phyloP scores from a whole-genome alignment of 2,329 filamentous ascomycete genomes.

The Malbranchea cinnamomea region DNA sequence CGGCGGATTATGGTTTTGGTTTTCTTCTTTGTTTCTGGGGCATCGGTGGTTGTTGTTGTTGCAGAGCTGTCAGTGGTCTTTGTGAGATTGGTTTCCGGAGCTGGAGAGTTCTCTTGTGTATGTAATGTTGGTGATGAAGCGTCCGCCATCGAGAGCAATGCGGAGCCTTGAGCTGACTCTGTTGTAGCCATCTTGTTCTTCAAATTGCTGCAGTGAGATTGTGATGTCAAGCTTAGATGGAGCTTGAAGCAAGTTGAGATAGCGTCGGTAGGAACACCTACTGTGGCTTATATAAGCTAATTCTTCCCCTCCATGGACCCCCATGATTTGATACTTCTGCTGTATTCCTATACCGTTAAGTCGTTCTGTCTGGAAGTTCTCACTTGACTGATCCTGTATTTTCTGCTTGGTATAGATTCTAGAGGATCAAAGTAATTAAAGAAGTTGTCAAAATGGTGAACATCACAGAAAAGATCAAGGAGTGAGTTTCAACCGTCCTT shows the following conservation, averaged over 20 bases:
- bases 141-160: conserved; percentile 1
- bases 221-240: neutral
- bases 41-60: conserved; percentile 18
- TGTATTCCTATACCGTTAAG: no score
- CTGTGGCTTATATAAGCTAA: no score
- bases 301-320: no score
- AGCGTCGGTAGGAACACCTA: no score
- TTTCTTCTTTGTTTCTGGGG: conserved; percentile 37
- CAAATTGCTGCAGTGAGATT: neutral
- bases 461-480: conserved; percentile 99
- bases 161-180: conserved; percentile 6
- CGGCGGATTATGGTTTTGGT: conserved; percentile 85
- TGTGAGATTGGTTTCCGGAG: conserved; percentile 11
- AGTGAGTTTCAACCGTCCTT: conserved; percentile 42
- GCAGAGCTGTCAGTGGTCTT: conserved; percentile 10
- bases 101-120: conserved; percentile 4
- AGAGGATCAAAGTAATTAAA: conserved; percentile 3
- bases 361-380: no score
- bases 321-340: no score
- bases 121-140: neutral
- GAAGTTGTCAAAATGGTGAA: conserved; percentile 62
- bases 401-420: no score
- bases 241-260: no score
- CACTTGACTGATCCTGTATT: no score
- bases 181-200: conserved; percentile 8